These are phyloP conservation scores for Dictyostelium intermedium DNA, from an alignment of 78 protist species.

Conservation along the genomic window DNA sequence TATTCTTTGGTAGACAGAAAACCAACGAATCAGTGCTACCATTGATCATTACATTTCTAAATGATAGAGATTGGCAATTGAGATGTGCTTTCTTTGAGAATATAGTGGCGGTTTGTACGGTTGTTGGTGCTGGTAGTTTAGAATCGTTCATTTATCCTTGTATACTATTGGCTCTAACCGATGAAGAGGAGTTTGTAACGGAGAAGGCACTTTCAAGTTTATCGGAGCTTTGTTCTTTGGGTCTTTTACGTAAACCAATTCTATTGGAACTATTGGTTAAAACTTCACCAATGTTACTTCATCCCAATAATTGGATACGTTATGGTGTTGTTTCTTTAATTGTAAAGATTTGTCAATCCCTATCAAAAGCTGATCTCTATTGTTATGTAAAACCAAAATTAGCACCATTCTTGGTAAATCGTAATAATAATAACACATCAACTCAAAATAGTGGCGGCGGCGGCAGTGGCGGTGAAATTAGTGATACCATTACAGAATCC, in stretches of 20 bases:
- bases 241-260: slow-evolving; percentile 63
- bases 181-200: slow-evolving; percentile 82
- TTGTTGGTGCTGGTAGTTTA: slow-evolving; percentile 74
- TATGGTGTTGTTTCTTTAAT: slow-evolving; percentile 76
- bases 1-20: slow-evolving; percentile 78
- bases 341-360: slow-evolving; percentile 4
- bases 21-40: slow-evolving; percentile 76
- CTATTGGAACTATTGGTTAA: slow-evolving; percentile 54
- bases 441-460: background rate
- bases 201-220: slow-evolving; percentile 73
- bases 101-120: slow-evolving; percentile 79
- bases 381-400: slow-evolving; percentile 55
- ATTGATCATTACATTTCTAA: slow-evolving; percentile 63
- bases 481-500: slow-evolving; percentile 16
- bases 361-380: slow-evolving; percentile 60
- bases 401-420: background rate
- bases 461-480: background rate
- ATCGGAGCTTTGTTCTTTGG: slow-evolving; percentile 27
- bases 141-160: slow-evolving; percentile 77
- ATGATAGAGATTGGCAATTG: slow-evolving; percentile 83
- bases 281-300: slow-evolving; percentile 74
- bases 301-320: slow-evolving; percentile 82
- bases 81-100: slow-evolving; percentile 77
- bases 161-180: slow-evolving; percentile 63
- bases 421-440: background rate